Base-by-base conservation (phyloP, 2,329 filamentous ascomycete genomes). In the Colletotrichum plurivorum region DNA sequence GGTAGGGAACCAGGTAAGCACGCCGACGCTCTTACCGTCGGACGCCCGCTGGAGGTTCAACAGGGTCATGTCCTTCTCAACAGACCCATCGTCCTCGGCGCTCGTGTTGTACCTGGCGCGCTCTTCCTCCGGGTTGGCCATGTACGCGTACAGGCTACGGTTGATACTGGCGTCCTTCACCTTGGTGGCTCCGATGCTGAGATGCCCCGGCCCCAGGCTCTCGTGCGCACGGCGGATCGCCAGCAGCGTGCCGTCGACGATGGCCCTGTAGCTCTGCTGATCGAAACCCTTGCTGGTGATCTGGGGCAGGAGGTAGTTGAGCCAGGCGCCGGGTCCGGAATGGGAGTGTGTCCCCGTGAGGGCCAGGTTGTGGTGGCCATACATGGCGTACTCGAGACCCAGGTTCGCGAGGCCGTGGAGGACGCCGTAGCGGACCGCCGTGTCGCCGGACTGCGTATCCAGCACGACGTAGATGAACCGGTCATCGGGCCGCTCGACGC, bases 281-380 rank as follows among this genome's bases (percentile, higher is more conserved):
- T 94, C 88, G 75, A 97, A 97, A 0, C 95, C 95, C 69, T 92
- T 87, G 77, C 92, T 95, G 0, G 94, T 95, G 73, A 97, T 92
- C 76, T 97, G 94, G 10, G 94, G 95, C 15, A 98, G 84, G 10
- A 97, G 86, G 76, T 97, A 97, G 78, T 97, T 97, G 76, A 96
- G 85, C 94, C 94, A 98, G 16, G 93, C 95, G 4, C 93, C 95
- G 0, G 95, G 94, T 0, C 94, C 94, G 18, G 94, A 92, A 81
- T 98, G 95, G 2, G 93, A 95, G 78, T 98, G 95, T 0, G 95
- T 97, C 41, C 94, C 95, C 2, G 93, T 96, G 18, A 98, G 87
- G n/a, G 95, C 95, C 18, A 97, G 82, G 73, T 97, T 97, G 72
- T 92, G 87, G 75, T 92, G 89, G 54, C 88, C 89, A 78, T 97